Conservation (phyloP, 805 yeast species). For the Teunomyces kruisii region DNA sequence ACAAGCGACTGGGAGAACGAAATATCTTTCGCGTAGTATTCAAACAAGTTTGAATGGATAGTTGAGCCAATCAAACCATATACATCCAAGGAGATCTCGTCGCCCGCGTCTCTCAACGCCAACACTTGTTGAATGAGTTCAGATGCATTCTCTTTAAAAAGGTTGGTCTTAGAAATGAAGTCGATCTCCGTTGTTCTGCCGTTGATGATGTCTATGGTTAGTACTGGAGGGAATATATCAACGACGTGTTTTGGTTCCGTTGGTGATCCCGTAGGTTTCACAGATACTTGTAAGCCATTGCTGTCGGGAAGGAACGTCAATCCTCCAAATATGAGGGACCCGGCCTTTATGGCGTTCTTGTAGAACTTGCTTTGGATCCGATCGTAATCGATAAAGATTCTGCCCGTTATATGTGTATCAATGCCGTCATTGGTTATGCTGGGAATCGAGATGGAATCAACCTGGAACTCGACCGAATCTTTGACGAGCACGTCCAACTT, state of each 20-base stretch:
- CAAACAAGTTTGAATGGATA: constrained; percentile 16
- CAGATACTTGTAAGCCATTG: constrained; percentile 19
- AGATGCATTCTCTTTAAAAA: constrained; percentile 18
- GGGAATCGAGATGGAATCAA: constrained; percentile 23
- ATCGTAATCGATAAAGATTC: constrained; percentile 27
- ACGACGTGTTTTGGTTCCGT: constrained; percentile 19
- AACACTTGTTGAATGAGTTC: constrained; percentile 11
- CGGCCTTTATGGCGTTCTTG: constrained; percentile 18
- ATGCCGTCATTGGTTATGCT: constrained; percentile 26
- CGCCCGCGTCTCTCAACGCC: constrained; percentile 11
- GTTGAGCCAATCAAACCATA: constrained; percentile 18
- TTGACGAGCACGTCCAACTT: constrained; percentile 14
- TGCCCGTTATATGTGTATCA: constrained; percentile 26
- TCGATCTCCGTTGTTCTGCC: constrained; percentile 22
- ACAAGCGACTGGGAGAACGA: constrained; percentile 12
- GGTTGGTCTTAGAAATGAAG: constrained; percentile 18
- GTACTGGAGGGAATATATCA: constrained; percentile 25
- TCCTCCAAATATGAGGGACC: constrained; percentile 23
- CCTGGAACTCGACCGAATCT: constrained; percentile 21
- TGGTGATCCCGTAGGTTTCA: constrained; percentile 12
- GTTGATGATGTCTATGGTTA: constrained; percentile 20
- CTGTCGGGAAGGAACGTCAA: constrained; percentile 19
- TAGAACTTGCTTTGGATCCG: constrained; percentile 21
- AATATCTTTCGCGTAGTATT: constrained; percentile 14
- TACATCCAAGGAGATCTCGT: constrained; percentile 22